Conservation (phyloP, 2,329 filamentous ascomycete genomes). For the Penicillium sp. region DNA sequence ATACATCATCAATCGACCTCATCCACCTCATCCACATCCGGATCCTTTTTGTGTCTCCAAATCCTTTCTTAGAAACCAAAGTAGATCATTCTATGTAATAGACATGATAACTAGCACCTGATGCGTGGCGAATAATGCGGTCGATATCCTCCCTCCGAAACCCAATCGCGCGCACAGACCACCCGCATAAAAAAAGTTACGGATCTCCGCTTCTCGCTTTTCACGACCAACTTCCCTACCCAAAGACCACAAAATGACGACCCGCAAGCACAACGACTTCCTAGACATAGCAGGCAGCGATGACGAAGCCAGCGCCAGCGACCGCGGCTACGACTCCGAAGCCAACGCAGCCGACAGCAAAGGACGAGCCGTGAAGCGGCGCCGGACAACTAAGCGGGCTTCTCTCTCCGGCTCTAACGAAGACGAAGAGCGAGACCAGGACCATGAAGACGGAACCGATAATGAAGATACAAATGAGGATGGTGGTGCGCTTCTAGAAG, state of each 20-base stretch:
- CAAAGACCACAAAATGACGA: conserved; percentile 31
- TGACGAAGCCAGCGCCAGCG: conserved; percentile 35
- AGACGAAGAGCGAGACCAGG: conserved; percentile 21
- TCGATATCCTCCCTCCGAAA: no score
- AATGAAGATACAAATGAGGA: conserved; percentile 14
- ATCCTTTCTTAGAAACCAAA: not conserved
- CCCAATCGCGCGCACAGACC: conserved; percentile 13
- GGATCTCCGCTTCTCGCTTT: not conserved
- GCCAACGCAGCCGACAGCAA: conserved; percentile 41
- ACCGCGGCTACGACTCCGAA: conserved; percentile 46
- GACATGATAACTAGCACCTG: no score
- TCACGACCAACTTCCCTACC: not conserved
- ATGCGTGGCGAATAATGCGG: no score
- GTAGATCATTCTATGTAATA: not conserved
- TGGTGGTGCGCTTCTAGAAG: conserved; percentile 15
- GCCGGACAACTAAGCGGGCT: conserved; percentile 26
- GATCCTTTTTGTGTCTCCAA: not conserved
- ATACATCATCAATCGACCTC: conserved; percentile 7
- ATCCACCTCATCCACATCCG: no score
- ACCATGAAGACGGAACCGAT: conserved; percentile 5
- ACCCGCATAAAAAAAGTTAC: conserved; percentile 13
- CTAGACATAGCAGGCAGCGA: conserved; percentile 35
- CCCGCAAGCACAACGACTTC: conserved; percentile 40
- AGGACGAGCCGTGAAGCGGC: conserved; percentile 34
- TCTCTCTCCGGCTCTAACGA: conserved; percentile 47